Percentiles rank a stretch among this genome's conserved stretches.
Evolutionary conservation across 2,329 filamentous ascomycete species (phyloP).

Genomic region (Xylariaceae sp.): DNA sequence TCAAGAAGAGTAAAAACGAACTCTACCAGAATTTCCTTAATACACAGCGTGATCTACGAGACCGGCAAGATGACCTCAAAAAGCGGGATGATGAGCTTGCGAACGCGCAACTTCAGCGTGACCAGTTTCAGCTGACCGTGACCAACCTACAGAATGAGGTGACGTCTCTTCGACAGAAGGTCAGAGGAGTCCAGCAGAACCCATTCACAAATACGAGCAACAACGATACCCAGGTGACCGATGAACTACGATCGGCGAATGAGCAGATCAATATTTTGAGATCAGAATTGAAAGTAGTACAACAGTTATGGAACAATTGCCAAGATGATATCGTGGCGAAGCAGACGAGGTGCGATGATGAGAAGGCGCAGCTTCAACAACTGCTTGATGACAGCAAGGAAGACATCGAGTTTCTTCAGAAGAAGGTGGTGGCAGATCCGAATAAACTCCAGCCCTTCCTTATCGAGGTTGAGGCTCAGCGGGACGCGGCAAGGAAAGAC

Average conservation of each 20-base stretch:
- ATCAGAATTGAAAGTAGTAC: conserved; percentile 1
- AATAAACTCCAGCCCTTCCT: conserved; percentile 6
- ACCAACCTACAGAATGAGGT: conserved; percentile 14
- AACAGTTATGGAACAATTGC: conserved; percentile 10
- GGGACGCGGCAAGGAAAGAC: background rate
- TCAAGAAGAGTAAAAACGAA: too few relatives aligned
- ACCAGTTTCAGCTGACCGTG: conserved; percentile 8
- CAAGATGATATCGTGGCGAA: background rate
- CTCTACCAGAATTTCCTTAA: too few relatives aligned
- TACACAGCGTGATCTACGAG: too few relatives aligned
- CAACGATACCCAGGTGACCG: background rate
- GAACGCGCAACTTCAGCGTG: background rate
- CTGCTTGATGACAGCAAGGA: background rate
- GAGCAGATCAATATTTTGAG: background rate
- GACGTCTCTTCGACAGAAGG: background rate
- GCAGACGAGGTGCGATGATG: background rate
- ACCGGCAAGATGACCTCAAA: conserved; percentile 1
- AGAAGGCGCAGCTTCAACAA: conserved; percentile 3
- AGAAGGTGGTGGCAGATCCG: conserved; percentile 9
- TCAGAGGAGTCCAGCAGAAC: background rate
- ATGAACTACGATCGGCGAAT: background rate
- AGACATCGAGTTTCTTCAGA: background rate
- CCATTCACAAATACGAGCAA: background rate
- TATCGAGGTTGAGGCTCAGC: conserved; percentile 14
- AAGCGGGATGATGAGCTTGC: background rate